A percentile compares a stretch with the other conserved stretches of the same genome.
Evolutionary conservation across 148 eudicot species (phyloP).

Genomic region (Chenopodium formosanum): DNA sequence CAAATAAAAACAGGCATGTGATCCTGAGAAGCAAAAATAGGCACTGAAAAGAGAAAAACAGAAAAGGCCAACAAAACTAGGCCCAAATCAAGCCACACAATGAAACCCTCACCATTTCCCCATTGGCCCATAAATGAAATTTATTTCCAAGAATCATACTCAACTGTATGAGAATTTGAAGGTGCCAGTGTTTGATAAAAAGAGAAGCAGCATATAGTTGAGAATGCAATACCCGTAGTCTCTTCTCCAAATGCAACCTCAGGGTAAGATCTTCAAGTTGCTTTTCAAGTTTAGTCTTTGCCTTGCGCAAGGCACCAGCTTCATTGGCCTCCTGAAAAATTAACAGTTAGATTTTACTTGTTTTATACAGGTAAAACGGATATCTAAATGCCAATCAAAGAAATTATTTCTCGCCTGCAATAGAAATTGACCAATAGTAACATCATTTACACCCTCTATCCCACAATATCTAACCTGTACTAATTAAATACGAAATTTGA

Average conservation of each 20-base stretch:
- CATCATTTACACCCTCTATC: too few relatives aligned
- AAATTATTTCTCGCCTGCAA: background rate
- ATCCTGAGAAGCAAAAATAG: background rate
- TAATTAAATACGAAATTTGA: too few relatives aligned
- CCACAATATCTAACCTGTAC: too few relatives aligned
- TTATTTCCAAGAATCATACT: background rate
- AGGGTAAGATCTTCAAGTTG: constrained; percentile 90
- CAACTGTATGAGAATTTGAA: background rate
- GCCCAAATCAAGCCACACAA: background rate
- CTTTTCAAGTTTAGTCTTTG: constrained; percentile 90
- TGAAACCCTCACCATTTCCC: background rate
- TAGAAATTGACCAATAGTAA: background rate
- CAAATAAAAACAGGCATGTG: background rate
- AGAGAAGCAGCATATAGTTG: background rate
- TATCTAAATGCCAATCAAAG: background rate
- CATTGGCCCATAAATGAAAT: background rate
- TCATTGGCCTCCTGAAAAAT: constrained; percentile 86
- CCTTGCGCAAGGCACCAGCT: constrained; percentile 94
- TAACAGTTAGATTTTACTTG: background rate
- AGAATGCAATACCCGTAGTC: constrained; percentile 62
- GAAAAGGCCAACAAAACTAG: background rate
- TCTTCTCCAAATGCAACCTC: constrained; percentile 87
- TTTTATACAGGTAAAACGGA: background rate
- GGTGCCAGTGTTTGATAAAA: background rate
- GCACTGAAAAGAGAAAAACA: too few relatives aligned